Conservation (phyloP, 257 asterid genomes). For the Plantago major region DNA sequence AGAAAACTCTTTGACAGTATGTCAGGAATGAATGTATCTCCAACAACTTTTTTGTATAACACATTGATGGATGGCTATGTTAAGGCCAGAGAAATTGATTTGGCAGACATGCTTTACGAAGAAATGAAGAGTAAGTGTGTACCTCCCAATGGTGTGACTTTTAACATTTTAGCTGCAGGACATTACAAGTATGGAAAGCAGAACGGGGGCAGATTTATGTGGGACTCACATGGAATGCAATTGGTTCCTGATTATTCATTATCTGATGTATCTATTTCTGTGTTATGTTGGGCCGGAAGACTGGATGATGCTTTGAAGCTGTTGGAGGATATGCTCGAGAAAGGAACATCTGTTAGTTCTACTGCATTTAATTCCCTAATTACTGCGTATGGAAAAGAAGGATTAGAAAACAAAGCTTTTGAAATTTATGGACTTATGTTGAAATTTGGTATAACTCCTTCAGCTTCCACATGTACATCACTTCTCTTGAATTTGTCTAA, state of each 20-base stretch:
- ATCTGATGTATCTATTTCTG: slow-evolving; percentile 53
- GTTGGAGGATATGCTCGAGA: slow-evolving; percentile 60
- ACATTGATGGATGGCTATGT: slow-evolving; percentile 84
- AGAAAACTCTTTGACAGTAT: slow-evolving; percentile 55
- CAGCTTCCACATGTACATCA: slow-evolving; percentile 72
- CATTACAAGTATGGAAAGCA: slow-evolving; percentile 69
- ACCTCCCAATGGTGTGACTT: slow-evolving; percentile 68
- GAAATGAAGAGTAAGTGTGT: slow-evolving; percentile 69
- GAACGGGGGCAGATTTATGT: slow-evolving; percentile 41
- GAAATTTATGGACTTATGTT: slow-evolving; percentile 59
- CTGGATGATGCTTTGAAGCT: slow-evolving; percentile 64
- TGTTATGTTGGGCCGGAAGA: slow-evolving; percentile 78
- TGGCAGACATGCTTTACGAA: slow-evolving; percentile 58
- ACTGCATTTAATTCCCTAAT: slow-evolving; percentile 75
- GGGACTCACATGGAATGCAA: slow-evolving; percentile 42
- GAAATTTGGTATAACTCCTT: slow-evolving; percentile 60
- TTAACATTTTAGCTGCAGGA: slow-evolving; percentile 75
- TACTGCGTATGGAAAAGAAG: slow-evolving; percentile 66
- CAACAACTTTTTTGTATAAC: slow-evolving; percentile 49
- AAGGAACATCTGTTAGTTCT: slow-evolving; percentile 62
- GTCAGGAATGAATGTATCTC: slow-evolving; percentile 56
- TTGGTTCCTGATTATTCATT: slow-evolving; percentile 38
- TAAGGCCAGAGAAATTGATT: slow-evolving; percentile 64
- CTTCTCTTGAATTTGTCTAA: slow-evolving; percentile 64
- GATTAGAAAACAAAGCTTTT: slow-evolving; percentile 63